phyloP scores from a whole-genome alignment of 805 yeast species.

The Myxozyma udenii region DNA sequence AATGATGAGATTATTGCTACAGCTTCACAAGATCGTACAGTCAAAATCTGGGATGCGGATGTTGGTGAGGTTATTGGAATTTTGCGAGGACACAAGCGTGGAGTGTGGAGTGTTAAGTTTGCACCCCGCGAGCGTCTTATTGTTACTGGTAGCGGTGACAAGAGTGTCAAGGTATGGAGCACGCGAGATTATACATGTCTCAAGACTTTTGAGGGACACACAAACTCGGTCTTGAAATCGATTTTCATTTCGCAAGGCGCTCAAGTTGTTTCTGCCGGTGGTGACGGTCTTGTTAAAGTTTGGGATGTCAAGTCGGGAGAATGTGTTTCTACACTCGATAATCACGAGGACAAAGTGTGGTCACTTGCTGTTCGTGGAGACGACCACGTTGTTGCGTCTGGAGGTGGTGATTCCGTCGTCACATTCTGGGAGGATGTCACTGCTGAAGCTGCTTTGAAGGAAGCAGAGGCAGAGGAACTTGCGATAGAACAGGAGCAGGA shows the following conservation, averaged over 20 bases:
- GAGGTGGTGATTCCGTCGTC: conserved; percentile 93
- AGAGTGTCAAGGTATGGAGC: conserved; percentile 86
- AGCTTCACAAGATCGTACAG: conserved; percentile 90
- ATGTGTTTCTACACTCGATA: conserved; percentile 76
- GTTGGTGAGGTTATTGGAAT: conserved; percentile 86
- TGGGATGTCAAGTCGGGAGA: conserved; percentile 84
- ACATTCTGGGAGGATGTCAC: conserved; percentile 88
- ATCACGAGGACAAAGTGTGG: conserved; percentile 94
- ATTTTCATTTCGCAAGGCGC: conserved; percentile 62
- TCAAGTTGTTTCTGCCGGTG: conserved; percentile 73
- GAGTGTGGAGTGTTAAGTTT: conserved; percentile 88
- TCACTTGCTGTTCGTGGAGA: conserved; percentile 65
- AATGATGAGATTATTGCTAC: conserved; percentile 86
- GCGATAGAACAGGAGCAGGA: conserved; percentile 88
- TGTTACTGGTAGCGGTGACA: conserved; percentile 89
- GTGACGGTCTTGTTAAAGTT: conserved; percentile 88
- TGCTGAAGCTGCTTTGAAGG: conserved; percentile 59
- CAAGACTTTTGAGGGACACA: conserved; percentile 89
- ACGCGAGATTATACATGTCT: conserved; percentile 69
- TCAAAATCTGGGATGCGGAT: conserved; percentile 81
- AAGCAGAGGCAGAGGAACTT: conserved; percentile 49
- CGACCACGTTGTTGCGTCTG: conserved; percentile 70
- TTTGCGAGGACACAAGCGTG: conserved; percentile 86
- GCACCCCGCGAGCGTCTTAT: conserved; percentile 73
- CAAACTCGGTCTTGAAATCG: conserved; percentile 85